A percentile compares a stretch with the other conserved stretches of the same genome.
Evolutionary conservation across 2,329 filamentous ascomycete species (phyloP).

Genomic region (Pseudogymnoascus sp.): DNA sequence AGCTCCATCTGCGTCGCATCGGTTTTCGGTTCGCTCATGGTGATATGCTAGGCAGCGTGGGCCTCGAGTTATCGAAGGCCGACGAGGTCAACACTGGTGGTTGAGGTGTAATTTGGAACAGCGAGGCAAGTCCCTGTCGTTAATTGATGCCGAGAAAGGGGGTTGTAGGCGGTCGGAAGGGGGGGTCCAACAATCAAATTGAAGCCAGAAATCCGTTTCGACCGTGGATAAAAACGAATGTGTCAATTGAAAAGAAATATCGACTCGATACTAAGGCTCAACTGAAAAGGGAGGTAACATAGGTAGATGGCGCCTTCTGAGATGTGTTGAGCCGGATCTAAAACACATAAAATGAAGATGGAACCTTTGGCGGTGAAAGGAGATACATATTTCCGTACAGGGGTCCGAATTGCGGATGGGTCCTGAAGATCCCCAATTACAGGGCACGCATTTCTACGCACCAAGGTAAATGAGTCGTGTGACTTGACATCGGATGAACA

Average conservation of each 20-base stretch:
- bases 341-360: slow-evolving; percentile 10
- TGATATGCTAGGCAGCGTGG: background rate
- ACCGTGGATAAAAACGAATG: background rate
- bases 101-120: background rate
- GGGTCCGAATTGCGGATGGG: background rate
- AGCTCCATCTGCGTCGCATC: background rate
- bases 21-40: background rate
- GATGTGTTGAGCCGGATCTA: slow-evolving; percentile 1
- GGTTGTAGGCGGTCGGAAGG: background rate
- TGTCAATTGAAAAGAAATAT: slow-evolving; percentile 3
- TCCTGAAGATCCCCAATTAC: slow-evolving; percentile 5
- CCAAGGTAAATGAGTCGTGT: background rate
- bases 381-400: slow-evolving; percentile 1
- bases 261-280: slow-evolving; percentile 1
- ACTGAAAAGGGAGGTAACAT: background rate
- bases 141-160: background rate
- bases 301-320: slow-evolving; percentile 6
- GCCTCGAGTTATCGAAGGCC: background rate
- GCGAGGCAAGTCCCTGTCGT: background rate
- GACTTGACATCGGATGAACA: background rate
- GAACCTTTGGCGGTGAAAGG: slow-evolving; percentile 1
- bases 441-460: background rate
- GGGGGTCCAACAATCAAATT: background rate
- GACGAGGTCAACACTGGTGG: background rate
- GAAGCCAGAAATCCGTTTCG: background rate